phyloP scores from a whole-genome alignment of 331 rosid species.

The Saraca asoca region DNA sequence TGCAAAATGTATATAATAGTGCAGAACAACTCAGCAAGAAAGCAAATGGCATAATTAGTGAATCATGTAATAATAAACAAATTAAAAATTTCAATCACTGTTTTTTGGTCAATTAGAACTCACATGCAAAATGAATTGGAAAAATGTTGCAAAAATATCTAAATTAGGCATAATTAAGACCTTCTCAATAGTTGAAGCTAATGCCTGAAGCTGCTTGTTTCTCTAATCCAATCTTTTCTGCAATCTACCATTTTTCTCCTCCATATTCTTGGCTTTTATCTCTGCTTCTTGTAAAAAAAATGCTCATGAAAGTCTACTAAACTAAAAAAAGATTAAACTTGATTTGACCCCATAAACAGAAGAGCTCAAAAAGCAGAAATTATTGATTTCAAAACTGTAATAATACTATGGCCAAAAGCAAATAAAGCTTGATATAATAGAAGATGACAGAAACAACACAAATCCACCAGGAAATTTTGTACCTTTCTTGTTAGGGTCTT shows the following conservation, averaged over 20 bases:
- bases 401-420: conserved; percentile 25
- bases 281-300: conserved; percentile 67
- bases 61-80: conserved; percentile 15
- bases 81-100: background rate
- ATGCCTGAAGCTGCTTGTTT: conserved; percentile 67
- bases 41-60: conserved; percentile 17
- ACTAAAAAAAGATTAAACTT: conserved; percentile 28
- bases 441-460: conserved; percentile 29
- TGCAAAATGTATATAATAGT: conserved; percentile 3
- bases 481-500: no score
- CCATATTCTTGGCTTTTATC: conserved; percentile 78
- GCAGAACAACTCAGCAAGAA: conserved; percentile 21
- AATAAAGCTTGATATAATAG: background rate
- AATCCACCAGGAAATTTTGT: no score
- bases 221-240: conserved; percentile 69
- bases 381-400: conserved; percentile 39
- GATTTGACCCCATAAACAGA: conserved; percentile 48
- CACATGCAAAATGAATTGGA: conserved; percentile 8
- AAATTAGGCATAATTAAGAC: conserved; percentile 41
- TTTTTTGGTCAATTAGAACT: conserved; percentile 6
- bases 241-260: conserved; percentile 63
- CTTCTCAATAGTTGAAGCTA: conserved; percentile 70
- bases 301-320: conserved; percentile 26
- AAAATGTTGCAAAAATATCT: conserved; percentile 5
- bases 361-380: conserved; percentile 40